Evolutionary conservation across 2,329 filamentous ascomycete species (phyloP).

Genomic region (Sporothrix mexicana): DNA sequence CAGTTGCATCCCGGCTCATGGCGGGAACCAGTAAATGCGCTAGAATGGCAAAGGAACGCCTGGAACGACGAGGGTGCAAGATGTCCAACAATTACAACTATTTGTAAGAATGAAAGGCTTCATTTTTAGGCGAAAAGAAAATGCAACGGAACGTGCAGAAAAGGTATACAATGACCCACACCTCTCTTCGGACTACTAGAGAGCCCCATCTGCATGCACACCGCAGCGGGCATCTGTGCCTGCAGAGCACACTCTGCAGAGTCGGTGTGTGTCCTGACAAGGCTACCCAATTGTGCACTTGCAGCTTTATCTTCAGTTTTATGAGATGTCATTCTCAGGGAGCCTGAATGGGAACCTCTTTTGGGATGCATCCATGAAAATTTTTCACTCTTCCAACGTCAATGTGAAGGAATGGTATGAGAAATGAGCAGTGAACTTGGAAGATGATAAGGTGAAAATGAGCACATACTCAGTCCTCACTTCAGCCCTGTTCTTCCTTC

Average conservation of each 20-base stretch:
- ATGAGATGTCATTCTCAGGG: too few species aligned
- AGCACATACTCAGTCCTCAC: not conserved
- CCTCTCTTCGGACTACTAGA: too few species aligned
- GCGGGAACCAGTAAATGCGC: not conserved
- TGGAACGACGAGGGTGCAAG: not conserved
- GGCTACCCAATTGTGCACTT: not conserved
- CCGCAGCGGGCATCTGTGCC: slow-evolving; percentile 15
- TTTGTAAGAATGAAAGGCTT: not conserved
- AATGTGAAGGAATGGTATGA: not conserved
- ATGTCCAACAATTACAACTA: not conserved
- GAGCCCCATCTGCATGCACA: not conserved
- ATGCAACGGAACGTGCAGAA: not conserved
- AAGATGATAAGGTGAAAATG: not conserved
- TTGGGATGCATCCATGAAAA: not conserved
- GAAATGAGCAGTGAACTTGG: not conserved
- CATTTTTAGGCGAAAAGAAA: not conserved
- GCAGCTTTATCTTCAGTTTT: too few species aligned
- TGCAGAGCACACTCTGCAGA: slow-evolving; percentile 12
- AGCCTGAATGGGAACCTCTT: too few species aligned
- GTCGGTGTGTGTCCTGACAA: slow-evolving; percentile 14
- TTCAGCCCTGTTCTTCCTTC: not conserved
- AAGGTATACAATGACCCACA: not conserved
- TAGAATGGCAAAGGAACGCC: slow-evolving; percentile 7
- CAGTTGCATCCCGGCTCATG: not conserved
- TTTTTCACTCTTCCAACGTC: not conserved